These are phyloP conservation scores for Moniliophthora roreri DNA, from an alignment of 1,284 basidiomycete genomes.

Conservation along the genomic window DNA sequence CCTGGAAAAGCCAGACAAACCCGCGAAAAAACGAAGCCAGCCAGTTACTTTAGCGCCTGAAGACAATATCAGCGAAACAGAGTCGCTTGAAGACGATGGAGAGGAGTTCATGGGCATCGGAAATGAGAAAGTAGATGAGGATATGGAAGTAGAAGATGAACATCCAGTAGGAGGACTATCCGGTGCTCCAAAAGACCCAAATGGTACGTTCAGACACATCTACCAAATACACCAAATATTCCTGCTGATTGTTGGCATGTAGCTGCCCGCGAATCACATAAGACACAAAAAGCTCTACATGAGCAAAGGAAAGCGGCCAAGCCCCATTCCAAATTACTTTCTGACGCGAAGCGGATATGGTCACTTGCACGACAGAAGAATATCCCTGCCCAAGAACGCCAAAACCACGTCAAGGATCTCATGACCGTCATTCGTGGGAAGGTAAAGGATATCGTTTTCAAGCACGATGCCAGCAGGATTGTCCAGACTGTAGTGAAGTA, in stretches of 20 bases:
- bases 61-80: slow-evolving; percentile 19
- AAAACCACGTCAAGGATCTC: slow-evolving; percentile 68
- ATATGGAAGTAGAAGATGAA: slow-evolving; percentile 13
- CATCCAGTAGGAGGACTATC: not conserved
- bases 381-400: slow-evolving; percentile 69
- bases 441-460: slow-evolving; percentile 82
- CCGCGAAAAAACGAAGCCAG: slow-evolving; percentile 46
- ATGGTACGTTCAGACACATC: slow-evolving; percentile 46
- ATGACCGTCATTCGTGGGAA: slow-evolving; percentile 76
- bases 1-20: slow-evolving; percentile 29
- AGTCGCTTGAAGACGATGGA: slow-evolving; percentile 7
- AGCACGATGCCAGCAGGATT: slow-evolving; percentile 88
- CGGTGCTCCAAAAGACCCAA: slow-evolving; percentile 45
- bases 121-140: slow-evolving; percentile 22
- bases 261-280: slow-evolving; percentile 68
- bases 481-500: slow-evolving; percentile 86
- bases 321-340: slow-evolving; percentile 73
- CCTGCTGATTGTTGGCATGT: slow-evolving; percentile 2
- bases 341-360: slow-evolving; percentile 80
- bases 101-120: slow-evolving; percentile 12
- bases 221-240: slow-evolving; percentile 7
- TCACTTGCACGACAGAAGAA: slow-evolving; percentile 77
- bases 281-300: slow-evolving; percentile 60
- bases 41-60: slow-evolving; percentile 47
- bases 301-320: slow-evolving; percentile 73